A percentile compares a stretch with the other conserved stretches of the same genome.
Evolutionary conservation across 352 stramenopile species (phyloP).

Genomic region (Pythium myriotylum): DNA sequence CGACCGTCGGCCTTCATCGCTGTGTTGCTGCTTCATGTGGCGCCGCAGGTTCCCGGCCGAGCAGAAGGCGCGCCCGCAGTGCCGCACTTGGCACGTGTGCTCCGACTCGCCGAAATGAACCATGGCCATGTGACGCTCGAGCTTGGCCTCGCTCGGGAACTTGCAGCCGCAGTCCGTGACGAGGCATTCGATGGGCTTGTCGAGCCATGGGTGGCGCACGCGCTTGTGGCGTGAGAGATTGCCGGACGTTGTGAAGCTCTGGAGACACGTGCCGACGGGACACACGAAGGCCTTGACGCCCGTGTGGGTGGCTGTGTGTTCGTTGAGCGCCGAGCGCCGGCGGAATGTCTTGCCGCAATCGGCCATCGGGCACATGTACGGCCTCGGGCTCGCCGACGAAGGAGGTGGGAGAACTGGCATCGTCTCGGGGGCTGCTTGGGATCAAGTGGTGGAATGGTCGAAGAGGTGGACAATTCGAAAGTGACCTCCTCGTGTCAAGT

Average conservation of each 20-base stretch:
- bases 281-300: slow-evolving; percentile 69
- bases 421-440: background rate
- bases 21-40: slow-evolving; percentile 8
- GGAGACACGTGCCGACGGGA: slow-evolving; percentile 54
- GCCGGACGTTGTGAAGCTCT: slow-evolving; percentile 73
- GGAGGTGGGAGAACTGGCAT: background rate
- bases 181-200: slow-evolving; percentile 11
- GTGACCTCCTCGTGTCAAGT: too few species aligned
- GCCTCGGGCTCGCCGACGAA: background rate
- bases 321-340: slow-evolving; percentile 54
- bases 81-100: slow-evolving; percentile 40
- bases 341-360: slow-evolving; percentile 5
- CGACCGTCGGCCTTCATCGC: background rate
- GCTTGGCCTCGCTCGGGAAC: slow-evolving; percentile 22
- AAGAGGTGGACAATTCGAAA: too few species aligned
- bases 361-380: background rate
- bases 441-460: too few species aligned
- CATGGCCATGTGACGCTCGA: slow-evolving; percentile 16
- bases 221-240: slow-evolving; percentile 69
- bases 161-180: slow-evolving; percentile 15
- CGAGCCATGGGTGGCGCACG: slow-evolving; percentile 57
- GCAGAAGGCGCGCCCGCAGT: slow-evolving; percentile 62
- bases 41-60: slow-evolving; percentile 46
- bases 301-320: slow-evolving; percentile 82
- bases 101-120: slow-evolving; percentile 15